A percentile compares a stretch with the other conserved stretches of the same genome.
Evolutionary conservation across 139 green algal genomes (phyloP).

Genomic region (Gonium pectorale): DNA sequence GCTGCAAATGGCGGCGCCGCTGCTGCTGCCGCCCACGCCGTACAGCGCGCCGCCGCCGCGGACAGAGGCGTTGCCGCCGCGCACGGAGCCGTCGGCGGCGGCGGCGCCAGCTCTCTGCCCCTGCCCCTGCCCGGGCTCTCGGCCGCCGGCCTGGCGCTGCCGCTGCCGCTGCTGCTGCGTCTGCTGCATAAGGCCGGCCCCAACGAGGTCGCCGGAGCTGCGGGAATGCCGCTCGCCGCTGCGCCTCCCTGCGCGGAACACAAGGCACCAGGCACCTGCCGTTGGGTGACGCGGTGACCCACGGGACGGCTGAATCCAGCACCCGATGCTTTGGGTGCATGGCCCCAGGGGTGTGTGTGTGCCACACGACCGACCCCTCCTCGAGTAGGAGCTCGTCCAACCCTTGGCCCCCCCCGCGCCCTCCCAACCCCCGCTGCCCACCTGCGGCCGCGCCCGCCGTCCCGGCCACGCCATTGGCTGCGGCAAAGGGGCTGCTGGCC

Average conservation of each 20-base stretch:
- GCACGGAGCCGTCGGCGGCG: no score
- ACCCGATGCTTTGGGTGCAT: no score
- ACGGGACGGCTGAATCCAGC: no score
- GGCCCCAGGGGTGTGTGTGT: no score
- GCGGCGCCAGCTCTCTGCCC: no score
- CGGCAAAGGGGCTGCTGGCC: conserved; percentile 8
- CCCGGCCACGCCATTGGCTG: background rate
- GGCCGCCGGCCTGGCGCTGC: background rate
- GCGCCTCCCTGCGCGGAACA: background rate
- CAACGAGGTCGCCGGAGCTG: background rate
- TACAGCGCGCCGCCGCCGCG: background rate
- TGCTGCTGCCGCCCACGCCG: background rate
- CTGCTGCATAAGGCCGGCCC: background rate
- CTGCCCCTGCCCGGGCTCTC: background rate
- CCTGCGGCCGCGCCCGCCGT: background rate
- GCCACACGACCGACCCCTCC: no score
- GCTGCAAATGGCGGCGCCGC: no score
- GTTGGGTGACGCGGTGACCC: no score
- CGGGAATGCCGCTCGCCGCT: background rate
- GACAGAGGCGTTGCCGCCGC: no score
- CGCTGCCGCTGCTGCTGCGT: background rate
- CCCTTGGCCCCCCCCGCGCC: no score
- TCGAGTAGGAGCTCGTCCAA: no score
- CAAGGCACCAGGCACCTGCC: background rate
- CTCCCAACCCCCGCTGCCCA: no score